Conservation (phyloP, 2,329 filamentous ascomycete species). For the Calonectria hongkongensis region DNA sequence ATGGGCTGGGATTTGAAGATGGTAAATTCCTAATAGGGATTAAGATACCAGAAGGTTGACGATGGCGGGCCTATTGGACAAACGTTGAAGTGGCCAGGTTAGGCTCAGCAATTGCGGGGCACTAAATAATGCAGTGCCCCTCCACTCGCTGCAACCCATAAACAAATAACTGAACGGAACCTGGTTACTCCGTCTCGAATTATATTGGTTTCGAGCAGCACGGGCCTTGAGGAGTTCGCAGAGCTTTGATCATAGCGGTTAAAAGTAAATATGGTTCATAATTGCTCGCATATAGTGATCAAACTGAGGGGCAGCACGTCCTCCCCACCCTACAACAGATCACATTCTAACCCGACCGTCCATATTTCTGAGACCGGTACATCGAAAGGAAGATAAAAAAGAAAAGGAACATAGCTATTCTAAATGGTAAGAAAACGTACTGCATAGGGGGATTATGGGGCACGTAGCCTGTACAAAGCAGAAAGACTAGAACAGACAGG, state of each 20-base stretch:
- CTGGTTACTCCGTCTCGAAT: background rate
- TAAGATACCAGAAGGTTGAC: background rate
- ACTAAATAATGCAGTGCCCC: slow-evolving; percentile 18
- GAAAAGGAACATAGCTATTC: too few relatives aligned
- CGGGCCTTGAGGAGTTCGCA: background rate
- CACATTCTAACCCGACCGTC: too few relatives aligned
- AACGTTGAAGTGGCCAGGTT: slow-evolving; percentile 6
- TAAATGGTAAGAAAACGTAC: too few relatives aligned
- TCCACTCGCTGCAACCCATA: slow-evolving; percentile 1
- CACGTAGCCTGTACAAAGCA: too few relatives aligned
- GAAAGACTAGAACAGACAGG: too few relatives aligned
- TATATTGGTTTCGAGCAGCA: background rate
- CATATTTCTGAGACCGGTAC: too few relatives aligned
- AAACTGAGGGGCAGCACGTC: too few relatives aligned
- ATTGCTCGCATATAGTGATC: too few relatives aligned
- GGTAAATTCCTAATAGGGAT: background rate
- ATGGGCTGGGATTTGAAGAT: slow-evolving; percentile 23
- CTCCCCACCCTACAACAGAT: too few relatives aligned
- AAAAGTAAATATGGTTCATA: too few relatives aligned
- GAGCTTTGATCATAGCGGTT: background rate
- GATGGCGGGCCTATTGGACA: background rate
- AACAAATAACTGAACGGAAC: background rate
- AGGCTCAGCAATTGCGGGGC: slow-evolving; percentile 2
- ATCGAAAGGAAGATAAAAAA: too few relatives aligned
- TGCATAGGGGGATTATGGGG: too few relatives aligned